Conservation (phyloP, 139 green algal species). For the Klebsormidium nitens region DNA sequence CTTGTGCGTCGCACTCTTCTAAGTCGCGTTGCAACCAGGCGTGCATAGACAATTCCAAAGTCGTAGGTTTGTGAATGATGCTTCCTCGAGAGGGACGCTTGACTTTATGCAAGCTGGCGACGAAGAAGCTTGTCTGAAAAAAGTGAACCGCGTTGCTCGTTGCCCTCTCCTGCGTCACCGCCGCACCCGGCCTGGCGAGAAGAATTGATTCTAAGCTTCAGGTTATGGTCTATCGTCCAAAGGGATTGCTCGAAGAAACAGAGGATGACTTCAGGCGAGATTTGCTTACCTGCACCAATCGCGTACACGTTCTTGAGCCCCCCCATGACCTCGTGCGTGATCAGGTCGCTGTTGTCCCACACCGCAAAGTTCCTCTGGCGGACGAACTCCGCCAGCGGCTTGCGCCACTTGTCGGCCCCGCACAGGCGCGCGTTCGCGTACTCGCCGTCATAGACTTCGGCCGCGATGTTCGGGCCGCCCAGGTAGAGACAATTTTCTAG, state of each 20-base stretch:
- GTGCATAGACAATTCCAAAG: too few species aligned
- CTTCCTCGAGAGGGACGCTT: too few species aligned
- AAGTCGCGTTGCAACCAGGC: too few species aligned
- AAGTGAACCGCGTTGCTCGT: constrained; percentile 10
- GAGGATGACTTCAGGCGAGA: too few species aligned
- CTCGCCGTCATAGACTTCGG: constrained; percentile 30
- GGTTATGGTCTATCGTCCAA: too few species aligned
- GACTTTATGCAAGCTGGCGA: too few species aligned
- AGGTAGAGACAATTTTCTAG: constrained; percentile 41
- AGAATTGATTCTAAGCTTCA: too few species aligned
- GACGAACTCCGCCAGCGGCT: constrained; percentile 23
- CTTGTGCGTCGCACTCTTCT: too few species aligned
- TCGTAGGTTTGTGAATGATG: too few species aligned
- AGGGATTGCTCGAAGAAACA: too few species aligned
- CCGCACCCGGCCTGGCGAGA: not conserved
- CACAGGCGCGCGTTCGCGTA: constrained; percentile 43
- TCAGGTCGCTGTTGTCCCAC: constrained; percentile 42
- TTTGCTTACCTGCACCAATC: constrained; percentile 28
- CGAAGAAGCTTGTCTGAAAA: too few species aligned
- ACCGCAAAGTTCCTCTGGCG: constrained; percentile 32
- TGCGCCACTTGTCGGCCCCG: constrained; percentile 30
- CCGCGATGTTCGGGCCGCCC: constrained; percentile 42
- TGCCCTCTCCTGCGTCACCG: not conserved
- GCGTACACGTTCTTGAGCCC: constrained; percentile 45
- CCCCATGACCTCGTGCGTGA: constrained; percentile 44